Conservation (phyloP, 1,139 yeast species). For the Arxiozyma slooffiae region DNA sequence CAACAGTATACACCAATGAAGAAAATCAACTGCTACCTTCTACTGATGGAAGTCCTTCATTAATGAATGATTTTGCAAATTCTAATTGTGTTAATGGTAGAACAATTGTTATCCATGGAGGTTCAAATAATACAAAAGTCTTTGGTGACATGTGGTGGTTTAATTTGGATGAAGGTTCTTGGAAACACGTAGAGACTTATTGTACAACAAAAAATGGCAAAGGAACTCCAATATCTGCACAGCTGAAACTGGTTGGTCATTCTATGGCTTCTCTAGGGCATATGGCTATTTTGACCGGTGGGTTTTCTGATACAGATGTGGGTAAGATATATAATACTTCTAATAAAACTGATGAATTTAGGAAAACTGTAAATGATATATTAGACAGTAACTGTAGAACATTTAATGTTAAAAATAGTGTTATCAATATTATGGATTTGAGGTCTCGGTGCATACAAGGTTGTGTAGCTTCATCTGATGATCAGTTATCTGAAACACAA, state of each 20-base stretch:
- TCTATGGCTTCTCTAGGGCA: slow-evolving; percentile 21
- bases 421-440: slow-evolving; percentile 19
- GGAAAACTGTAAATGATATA: neutral
- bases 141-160: slow-evolving; percentile 43
- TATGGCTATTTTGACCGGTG: slow-evolving; percentile 22
- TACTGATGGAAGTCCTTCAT: neutral
- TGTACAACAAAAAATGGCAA: slow-evolving; percentile 11
- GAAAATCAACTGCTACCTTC: neutral
- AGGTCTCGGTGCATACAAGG: slow-evolving; percentile 18
- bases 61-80: neutral
- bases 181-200: slow-evolving; percentile 30
- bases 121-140: slow-evolving; percentile 34
- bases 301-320: slow-evolving; percentile 22
- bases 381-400: neutral
- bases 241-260: slow-evolving; percentile 25
- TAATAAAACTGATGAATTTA: neutral
- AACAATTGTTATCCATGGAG: slow-evolving; percentile 37
- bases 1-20: neutral
- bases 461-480: neutral
- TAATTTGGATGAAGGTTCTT: slow-evolving; percentile 34
- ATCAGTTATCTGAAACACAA: neutral
- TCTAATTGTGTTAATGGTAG: slow-evolving; percentile 6
- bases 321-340: slow-evolving; percentile 8
- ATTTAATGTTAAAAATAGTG: slow-evolving; percentile 2
- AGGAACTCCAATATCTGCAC: slow-evolving; percentile 9